Conservation (phyloP, 2,329 filamentous ascomycete genomes). For the Diplodia intermedia region DNA sequence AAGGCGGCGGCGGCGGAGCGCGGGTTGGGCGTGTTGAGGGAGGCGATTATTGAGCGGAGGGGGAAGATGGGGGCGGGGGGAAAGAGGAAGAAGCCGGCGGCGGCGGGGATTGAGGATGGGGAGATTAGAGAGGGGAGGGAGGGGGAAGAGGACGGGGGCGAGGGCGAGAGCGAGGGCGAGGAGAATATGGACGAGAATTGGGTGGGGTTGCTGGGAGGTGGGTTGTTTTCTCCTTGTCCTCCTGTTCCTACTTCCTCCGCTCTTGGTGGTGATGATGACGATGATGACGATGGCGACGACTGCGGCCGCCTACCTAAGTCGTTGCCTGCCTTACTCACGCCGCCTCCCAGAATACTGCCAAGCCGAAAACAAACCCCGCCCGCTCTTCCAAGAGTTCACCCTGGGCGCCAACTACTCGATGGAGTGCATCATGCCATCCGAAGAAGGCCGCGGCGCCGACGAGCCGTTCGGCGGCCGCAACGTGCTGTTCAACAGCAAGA, state of each 20-base stretch:
- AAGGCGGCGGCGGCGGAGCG: constrained; percentile 50
- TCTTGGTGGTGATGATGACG: background rate
- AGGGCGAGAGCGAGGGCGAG: constrained; percentile 34
- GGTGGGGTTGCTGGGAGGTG: constrained; percentile 44
- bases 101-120: constrained; percentile 30
- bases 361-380: constrained; percentile 38
- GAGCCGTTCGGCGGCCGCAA: constrained; percentile 46
- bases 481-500: constrained; percentile 48
- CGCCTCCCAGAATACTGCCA: constrained; percentile 43
- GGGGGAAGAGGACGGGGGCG: constrained; percentile 27
- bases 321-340: no score
- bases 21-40: constrained; percentile 42
- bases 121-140: constrained; percentile 19
- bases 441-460: constrained; percentile 32
- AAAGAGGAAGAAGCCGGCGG: constrained; percentile 35
- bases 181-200: constrained; percentile 42
- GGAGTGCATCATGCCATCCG: constrained; percentile 39
- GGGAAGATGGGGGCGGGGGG: constrained; percentile 32
- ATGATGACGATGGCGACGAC: background rate
- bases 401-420: constrained; percentile 45
- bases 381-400: constrained; percentile 48
- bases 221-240: background rate
- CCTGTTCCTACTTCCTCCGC: background rate
- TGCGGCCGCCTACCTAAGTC: background rate
- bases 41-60: constrained; percentile 35